Base-by-base conservation (phyloP, 768 basidiomycete genomes). In the Boletus sensibilis region DNA sequence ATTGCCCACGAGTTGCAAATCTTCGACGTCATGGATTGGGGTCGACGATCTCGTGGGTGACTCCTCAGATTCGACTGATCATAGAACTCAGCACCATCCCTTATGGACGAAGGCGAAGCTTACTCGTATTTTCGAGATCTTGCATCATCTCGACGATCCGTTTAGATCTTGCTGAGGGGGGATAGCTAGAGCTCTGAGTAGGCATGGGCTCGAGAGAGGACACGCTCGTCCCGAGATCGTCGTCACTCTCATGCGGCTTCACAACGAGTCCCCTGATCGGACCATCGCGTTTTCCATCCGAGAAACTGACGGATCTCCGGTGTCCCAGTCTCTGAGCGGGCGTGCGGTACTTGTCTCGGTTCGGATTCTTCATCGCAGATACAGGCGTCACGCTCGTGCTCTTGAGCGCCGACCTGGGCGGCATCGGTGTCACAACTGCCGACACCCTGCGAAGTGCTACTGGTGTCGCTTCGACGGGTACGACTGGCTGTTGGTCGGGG, bases 231-330 rank as follows among this genome's bases (percentile, higher is more conserved):
- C 43, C 67, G 43, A 72, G 70, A 34, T 71, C 72, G 20, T 73
- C 79, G 14, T 74, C 75, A 16, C 73, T 72, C 37, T 71, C 72
- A 47, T 75, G 76, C 43, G 75, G 65, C 43, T 71, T 72, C 23
- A 42, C 55, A 2, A 69, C 72, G 41, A 87, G 71, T 4, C 87
- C 92, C 51, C 77, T 76, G 44, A 97, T 97, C n/a, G 91, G 93
- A 2, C 96, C 95, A 33, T 89, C 87, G 57, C 82, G 82, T 68
- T 86, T 89, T 6, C 97, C 97, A 68, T 99, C 97, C 25, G 94
- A 97, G 75, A 99, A 99, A 71, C 93, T 96, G 55, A 99, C 96
- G 41, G 90, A 93, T 38, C 93, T 81, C n/a, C 86, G 82, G 62
- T 87, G 84, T 13, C 74, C 72, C 16, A 72, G 60, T 50, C 67